Evolutionary conservation across 2,329 filamentous ascomycete species (phyloP).

Genomic region (Didymellaceae sp.): DNA sequence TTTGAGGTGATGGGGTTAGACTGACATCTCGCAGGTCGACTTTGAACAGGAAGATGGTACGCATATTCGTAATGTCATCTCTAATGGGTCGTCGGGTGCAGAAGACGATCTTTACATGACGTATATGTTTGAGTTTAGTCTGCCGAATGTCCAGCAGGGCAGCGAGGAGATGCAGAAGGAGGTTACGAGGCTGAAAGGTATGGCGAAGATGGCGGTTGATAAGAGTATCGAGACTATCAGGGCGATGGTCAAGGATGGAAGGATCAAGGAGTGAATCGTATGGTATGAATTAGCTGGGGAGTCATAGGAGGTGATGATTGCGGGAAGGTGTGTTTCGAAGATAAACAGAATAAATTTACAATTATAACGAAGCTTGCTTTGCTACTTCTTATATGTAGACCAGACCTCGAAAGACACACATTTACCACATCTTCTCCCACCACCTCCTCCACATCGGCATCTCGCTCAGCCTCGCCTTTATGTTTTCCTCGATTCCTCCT

Average conservation of each 20-base stretch:
- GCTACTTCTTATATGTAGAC: background rate
- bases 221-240: conserved; percentile 52
- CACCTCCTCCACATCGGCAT: conserved; percentile 14
- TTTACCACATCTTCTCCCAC: conserved; percentile 20
- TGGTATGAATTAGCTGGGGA: too few relatives aligned
- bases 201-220: conserved; percentile 53
- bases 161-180: conserved; percentile 44
- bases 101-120: conserved; percentile 52
- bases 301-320: background rate
- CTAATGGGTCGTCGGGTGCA: conserved; percentile 44
- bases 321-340: too few relatives aligned
- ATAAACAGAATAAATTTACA: too few relatives aligned
- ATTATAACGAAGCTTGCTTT: too few relatives aligned
- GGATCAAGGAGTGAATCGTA: conserved; percentile 31
- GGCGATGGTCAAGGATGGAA: conserved; percentile 50
- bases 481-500: conserved; percentile 14
- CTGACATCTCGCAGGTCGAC: conserved; percentile 56
- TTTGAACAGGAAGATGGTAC: conserved; percentile 54
- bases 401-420: background rate
- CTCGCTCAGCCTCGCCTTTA: conserved; percentile 8
- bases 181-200: conserved; percentile 31
- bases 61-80: conserved; percentile 54
- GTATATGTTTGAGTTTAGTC: conserved; percentile 54
- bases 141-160: conserved; percentile 45
- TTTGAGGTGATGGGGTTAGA: too few relatives aligned